Conservation (phyloP, 2,329 filamentous ascomycete genomes). For the Colletotrichum orchidophilum region DNA sequence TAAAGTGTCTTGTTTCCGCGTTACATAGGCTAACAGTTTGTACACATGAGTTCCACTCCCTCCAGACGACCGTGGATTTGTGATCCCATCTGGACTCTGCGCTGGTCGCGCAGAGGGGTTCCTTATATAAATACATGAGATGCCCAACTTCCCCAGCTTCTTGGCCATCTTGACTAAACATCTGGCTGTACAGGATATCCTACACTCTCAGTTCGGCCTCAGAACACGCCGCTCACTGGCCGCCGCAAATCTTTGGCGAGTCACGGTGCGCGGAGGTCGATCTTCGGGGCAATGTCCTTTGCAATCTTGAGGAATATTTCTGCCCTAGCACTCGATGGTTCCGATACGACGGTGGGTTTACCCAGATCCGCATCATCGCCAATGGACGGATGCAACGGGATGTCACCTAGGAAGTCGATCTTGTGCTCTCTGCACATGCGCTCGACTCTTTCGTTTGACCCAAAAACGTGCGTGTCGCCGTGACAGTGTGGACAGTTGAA, state of each 20-base stretch:
- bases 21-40: constrained; percentile 33
- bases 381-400: constrained; percentile 87
- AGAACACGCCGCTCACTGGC: background rate
- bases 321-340: constrained; percentile 79
- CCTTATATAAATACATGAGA: constrained; percentile 33
- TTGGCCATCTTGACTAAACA: constrained; percentile 27
- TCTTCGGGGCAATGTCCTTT: constrained; percentile 57
- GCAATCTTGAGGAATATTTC: constrained; percentile 79
- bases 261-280: constrained; percentile 39
- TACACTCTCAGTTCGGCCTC: background rate
- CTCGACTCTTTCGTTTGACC: constrained; percentile 70
- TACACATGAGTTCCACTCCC: constrained; percentile 15
- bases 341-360: constrained; percentile 88
- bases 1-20: constrained; percentile 31
- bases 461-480: constrained; percentile 80
- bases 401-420: constrained; percentile 85
- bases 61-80: constrained; percentile 19
- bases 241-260: background rate
- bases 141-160: constrained; percentile 29
- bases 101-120: constrained; percentile 4
- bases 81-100: constrained; percentile 14
- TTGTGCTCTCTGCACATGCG: constrained; percentile 76
- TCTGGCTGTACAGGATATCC: constrained; percentile 32
- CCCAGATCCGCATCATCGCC: constrained; percentile 89
- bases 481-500: constrained; percentile 84